Percentiles rank a stretch among this genome's conserved stretches.
Conservation (phyloP, 331 rosid genomes). For the Cydonia oblonga region DNA sequence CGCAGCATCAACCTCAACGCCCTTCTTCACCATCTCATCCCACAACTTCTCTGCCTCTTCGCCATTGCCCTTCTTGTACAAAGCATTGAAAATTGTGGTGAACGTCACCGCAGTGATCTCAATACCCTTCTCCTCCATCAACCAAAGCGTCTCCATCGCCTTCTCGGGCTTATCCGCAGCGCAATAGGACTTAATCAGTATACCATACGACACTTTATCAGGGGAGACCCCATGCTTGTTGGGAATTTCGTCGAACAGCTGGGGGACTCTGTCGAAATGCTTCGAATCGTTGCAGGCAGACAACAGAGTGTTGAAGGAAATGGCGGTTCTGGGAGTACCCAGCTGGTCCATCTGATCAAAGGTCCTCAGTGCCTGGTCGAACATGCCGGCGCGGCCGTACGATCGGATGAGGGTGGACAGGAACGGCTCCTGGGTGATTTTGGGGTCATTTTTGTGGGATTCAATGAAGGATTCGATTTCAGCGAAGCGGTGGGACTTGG, state of each 20-base stretch:
- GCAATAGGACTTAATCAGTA: slow-evolving; percentile 43
- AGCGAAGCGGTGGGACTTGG: slow-evolving; percentile 41
- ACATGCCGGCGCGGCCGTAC: slow-evolving; percentile 53
- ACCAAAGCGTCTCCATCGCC: slow-evolving; percentile 25
- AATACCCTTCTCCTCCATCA: slow-evolving; percentile 34
- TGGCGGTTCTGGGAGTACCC: slow-evolving; percentile 45
- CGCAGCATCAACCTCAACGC: slow-evolving; percentile 32
- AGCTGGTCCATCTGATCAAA: slow-evolving; percentile 46
- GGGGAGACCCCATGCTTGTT: slow-evolving; percentile 30
- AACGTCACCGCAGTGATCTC: slow-evolving; percentile 39
- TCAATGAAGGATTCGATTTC: slow-evolving; percentile 50
- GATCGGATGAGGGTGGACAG: slow-evolving; percentile 54
- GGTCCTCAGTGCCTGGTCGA: slow-evolving; percentile 43
- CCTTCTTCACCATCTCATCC: slow-evolving; percentile 40
- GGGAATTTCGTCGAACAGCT: slow-evolving; percentile 47
- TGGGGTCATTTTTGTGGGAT: slow-evolving; percentile 47
- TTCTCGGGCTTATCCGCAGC: slow-evolving; percentile 26
- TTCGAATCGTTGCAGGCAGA: slow-evolving; percentile 31
- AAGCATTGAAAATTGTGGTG: slow-evolving; percentile 35
- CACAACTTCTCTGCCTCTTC: slow-evolving; percentile 54
- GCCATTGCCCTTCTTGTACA: slow-evolving; percentile 36
- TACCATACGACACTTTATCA: slow-evolving; percentile 45
- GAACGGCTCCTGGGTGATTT: slow-evolving; percentile 41
- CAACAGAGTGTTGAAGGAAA: slow-evolving; percentile 53
- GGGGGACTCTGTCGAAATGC: slow-evolving; percentile 30